Conservation (phyloP, 768 basidiomycete genomes). For the Naganishia randhawae region DNA sequence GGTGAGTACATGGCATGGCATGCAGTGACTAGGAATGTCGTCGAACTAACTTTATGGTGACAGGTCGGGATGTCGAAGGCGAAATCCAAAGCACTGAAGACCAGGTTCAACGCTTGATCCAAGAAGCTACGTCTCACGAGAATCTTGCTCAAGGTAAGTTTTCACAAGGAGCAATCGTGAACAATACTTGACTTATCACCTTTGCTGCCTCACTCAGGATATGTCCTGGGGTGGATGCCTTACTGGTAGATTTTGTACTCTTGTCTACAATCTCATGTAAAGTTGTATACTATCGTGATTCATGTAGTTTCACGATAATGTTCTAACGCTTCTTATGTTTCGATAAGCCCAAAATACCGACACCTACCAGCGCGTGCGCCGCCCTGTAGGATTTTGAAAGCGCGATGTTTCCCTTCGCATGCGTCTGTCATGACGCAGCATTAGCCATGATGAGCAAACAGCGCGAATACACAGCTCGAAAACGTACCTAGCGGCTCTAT, state of each 20-base stretch:
- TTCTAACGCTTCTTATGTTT: too few species aligned
- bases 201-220: background rate
- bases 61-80: constrained; percentile 1
- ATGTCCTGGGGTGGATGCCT: constrained; percentile 18
- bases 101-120: constrained; percentile 45
- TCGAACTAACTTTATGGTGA: constrained; percentile 18
- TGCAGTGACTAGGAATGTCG: too few species aligned
- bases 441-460: background rate
- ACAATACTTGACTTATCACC: background rate
- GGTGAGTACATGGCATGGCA: too few species aligned
- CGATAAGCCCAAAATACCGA: too few species aligned
- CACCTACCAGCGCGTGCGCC: constrained; percentile 9
- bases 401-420: constrained; percentile 12
- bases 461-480: background rate
- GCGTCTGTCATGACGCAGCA: background rate
- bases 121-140: constrained; percentile 44
- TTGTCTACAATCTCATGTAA: background rate
- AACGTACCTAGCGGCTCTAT: constrained; percentile 16
- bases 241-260: background rate
- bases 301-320: too few species aligned
- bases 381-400: constrained; percentile 9
- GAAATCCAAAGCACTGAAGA: constrained; percentile 33
- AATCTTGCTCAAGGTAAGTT: constrained; percentile 48
- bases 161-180: background rate
- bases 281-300: background rate